A percentile compares a stretch with the other conserved stretches of the same genome.
Evolutionary conservation across 208 protist species (phyloP).

Genomic region (Acanthamoeba triangularis): DNA sequence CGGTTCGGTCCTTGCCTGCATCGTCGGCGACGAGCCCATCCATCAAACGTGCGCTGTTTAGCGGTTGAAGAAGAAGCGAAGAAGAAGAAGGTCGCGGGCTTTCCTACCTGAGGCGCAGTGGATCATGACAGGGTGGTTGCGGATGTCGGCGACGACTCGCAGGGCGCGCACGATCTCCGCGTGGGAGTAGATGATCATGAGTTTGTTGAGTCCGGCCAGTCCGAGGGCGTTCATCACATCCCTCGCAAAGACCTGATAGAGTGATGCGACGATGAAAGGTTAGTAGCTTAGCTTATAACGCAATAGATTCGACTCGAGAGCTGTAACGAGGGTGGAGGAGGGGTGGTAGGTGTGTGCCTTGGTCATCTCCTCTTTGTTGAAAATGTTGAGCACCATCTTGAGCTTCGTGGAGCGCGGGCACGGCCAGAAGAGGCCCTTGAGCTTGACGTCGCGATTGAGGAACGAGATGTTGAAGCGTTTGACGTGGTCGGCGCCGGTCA

Average conservation of each 20-base stretch:
- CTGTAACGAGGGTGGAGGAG: not conserved
- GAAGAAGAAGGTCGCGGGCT: not conserved
- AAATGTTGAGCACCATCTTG: constrained; percentile 5
- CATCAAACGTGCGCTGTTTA: not conserved
- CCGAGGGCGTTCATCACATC: constrained; percentile 71
- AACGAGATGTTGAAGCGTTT: constrained; percentile 68
- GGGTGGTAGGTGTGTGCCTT: no score
- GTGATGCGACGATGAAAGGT: not conserved
- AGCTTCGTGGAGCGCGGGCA: constrained; percentile 64
- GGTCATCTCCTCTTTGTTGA: constrained; percentile 70
- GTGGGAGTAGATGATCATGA: constrained; percentile 58
- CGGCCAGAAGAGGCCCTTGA: constrained; percentile 69
- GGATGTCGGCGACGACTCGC: constrained; percentile 14
- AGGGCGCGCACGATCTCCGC: constrained; percentile 13
- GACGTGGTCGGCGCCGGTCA: not conserved
- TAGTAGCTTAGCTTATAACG: not conserved
- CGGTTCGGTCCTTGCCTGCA: constrained; percentile 69
- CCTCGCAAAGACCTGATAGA: not conserved
- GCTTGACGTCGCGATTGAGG: constrained; percentile 41
- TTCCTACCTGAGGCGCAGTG: constrained; percentile 63
- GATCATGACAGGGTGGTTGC: constrained; percentile 71
- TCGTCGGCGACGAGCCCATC: not conserved
- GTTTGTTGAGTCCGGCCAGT: constrained; percentile 61
- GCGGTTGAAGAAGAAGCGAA: not conserved
- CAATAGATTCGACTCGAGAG: not conserved